Percentiles rank a stretch among this genome's conserved stretches.
These are phyloP conservation scores for Amborella trichopoda DNA, from an alignment of 164 flowering plant species.

Conservation along the genomic window DNA sequence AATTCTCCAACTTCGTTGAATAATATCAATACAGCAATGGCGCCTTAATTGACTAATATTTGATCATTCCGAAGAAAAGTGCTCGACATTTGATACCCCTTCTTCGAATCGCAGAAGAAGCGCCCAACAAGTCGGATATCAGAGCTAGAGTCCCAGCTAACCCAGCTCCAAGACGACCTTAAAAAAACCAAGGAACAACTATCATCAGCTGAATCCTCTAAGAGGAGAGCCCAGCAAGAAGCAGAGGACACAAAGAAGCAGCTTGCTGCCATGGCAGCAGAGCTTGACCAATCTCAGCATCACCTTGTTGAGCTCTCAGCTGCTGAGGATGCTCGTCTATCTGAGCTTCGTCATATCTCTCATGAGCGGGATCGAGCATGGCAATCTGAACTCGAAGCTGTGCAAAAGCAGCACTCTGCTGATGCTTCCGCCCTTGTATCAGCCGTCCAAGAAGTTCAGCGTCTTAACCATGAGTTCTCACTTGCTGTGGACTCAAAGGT, in stretches of 20 bases:
- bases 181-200: slow-evolving; percentile 61
- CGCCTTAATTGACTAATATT: not conserved
- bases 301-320: slow-evolving; percentile 34
- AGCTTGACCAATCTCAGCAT: slow-evolving; percentile 51
- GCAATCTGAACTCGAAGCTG: slow-evolving; percentile 42
- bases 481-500: slow-evolving; percentile 33
- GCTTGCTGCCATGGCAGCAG: slow-evolving; percentile 31
- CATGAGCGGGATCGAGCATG: slow-evolving; percentile 35
- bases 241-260: slow-evolving; percentile 71
- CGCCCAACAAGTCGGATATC: slow-evolving; percentile 57
- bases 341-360: slow-evolving; percentile 29
- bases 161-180: slow-evolving; percentile 62
- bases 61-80: not conserved
- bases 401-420: slow-evolving; percentile 28
- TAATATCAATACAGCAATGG: too few relatives aligned
- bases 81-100: not conserved
- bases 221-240: slow-evolving; percentile 43
- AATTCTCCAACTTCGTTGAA: too few relatives aligned
- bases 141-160: slow-evolving; percentile 59
- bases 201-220: slow-evolving; percentile 42
- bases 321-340: slow-evolving; percentile 32
- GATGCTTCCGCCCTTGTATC: slow-evolving; percentile 44
- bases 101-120: slow-evolving; percentile 26
- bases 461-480: slow-evolving; percentile 51
- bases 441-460: slow-evolving; percentile 55